Base-by-base conservation (phyloP, 2,329 filamentous ascomycete species). In the Fusarium stilboides region DNA sequence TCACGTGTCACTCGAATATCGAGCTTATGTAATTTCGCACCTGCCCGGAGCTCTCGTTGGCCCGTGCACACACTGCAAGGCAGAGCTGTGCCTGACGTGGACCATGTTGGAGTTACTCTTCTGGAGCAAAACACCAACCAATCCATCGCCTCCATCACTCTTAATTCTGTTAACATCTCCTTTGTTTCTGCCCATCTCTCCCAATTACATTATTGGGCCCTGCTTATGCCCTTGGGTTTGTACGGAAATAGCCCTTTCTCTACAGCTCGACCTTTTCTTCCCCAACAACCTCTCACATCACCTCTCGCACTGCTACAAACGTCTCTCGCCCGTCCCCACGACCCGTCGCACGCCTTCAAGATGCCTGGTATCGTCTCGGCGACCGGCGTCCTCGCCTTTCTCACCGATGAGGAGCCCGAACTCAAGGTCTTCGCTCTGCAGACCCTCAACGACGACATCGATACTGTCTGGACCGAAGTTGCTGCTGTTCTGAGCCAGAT, bases 351-450 rank as follows among this genome's bases (percentile, higher is more conserved):
- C 36, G 54, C 51, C 39, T 28, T 69, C 71, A 85, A 76, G 64
- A 99, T 98, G 96, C 93, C 96, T 79, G 94, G 93, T 80, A 88
- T 98, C 79, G 93, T 94, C 77, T 98, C 95, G 74, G 96, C 96
- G 73, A 95, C 93, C 73, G 96, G 96, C 81, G 90, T 99, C 62
- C 89, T 99, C 79, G 95, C 94, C 84, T 98, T 98, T 81, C 89
- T 99, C 68, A 92, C 94, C 73, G 96, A 99, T 79, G 94, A 97
- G 75, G 96, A 98, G 82, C 89, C 92, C 59, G 94, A 97, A 82
- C 90, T 99, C 81, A 94, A 94, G 86, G 90, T 95, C 74, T 99
- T 98, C 80, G 96, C 96, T 71, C 87, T 99, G 73, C 93, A 97
- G 84, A 94, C 93, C 73, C 89, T 99, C 77, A 97, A 99, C 82